Base-by-base conservation (phyloP, 495 filamentous ascomycete species). In the Aspergillus sclerotioniger region DNA sequence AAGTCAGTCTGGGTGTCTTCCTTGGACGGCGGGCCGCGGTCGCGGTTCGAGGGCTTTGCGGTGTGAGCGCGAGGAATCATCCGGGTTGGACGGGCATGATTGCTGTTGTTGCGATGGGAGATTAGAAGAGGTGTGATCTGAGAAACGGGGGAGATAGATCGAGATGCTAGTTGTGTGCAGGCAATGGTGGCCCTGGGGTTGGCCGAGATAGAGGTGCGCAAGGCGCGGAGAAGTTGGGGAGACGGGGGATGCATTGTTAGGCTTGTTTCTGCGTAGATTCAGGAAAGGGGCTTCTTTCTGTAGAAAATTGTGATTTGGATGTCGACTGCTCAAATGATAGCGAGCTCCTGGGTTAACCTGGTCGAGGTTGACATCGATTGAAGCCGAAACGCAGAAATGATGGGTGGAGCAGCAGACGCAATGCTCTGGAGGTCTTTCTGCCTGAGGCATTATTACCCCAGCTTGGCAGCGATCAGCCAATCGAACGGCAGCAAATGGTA, bases 1-100 rank as follows among this genome's bases (percentile, higher is more conserved):
- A 97, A 90, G 73, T 96, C 89, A 19, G 91, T 94, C 60, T 85
- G 81, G 0, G 84, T 88, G 45, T 80, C 73, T 75, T 88, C 85
- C 31, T 72, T 69, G 35, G 81, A 85, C 19, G 67, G 51, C 1
- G 85, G 85, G 44, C 84, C 85, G 50, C 85, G 84, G 70, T 87
- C 81, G 52, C 67, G 76, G 20, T 66, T 76, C 17, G 69, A 45
- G 9, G 76, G 75, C 52, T 76, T 77, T 48, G 69, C 53, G 13
- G 71, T 53, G 54, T 79, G 76, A 0, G 72, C 53, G 41, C 75
- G 76, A 2, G 76, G 65, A 47, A 77, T 64, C 65, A 79, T 69
- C 31, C 73, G 76, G 9, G 66, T 41, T 39, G 70, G 68, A 13
- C 69, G 70, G 54, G 54, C 51, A 32, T 54, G 25, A 32, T 57